Percentiles rank a stretch among this genome's conserved stretches.
phyloP scores from a whole-genome alignment of 352 stramenopile species.

The Globisporangium megalacanthum region DNA sequence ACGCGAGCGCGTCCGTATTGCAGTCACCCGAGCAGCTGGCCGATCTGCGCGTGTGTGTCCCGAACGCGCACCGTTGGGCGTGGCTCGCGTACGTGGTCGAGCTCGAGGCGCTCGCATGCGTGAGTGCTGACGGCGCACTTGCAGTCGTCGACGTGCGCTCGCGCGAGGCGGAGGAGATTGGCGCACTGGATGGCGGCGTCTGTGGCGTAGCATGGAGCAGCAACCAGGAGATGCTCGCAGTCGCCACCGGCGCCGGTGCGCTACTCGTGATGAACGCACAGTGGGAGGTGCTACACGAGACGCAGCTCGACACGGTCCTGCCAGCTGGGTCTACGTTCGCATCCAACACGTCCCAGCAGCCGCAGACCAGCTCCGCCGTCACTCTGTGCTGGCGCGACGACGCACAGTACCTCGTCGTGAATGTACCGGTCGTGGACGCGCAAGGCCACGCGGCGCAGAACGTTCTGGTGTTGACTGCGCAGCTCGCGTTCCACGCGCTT shows the following conservation, averaged over 20 bases:
- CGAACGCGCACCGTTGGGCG: conserved; percentile 22
- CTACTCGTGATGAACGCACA: conserved; percentile 74
- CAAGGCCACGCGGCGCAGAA: conserved; percentile 22
- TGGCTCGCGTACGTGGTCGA: conserved; percentile 67
- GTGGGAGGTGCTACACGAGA: conserved; percentile 76
- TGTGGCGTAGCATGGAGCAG: conserved; percentile 56
- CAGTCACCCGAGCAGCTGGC: conserved; percentile 23
- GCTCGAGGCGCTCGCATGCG: conserved; percentile 53
- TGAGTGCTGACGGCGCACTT: conserved; percentile 37
- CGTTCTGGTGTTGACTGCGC: conserved; percentile 49
- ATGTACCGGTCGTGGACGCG: conserved; percentile 24
- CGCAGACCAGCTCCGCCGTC: conserved; percentile 4
- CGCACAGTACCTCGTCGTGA: conserved; percentile 56
- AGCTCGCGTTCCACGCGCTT: conserved; percentile 52
- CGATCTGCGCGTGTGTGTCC: conserved; percentile 24
- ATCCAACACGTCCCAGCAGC: neutral
- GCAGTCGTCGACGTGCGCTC: conserved; percentile 46
- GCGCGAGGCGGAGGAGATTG: conserved; percentile 54
- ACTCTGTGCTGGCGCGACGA: conserved; percentile 71
- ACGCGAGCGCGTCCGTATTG: neutral
- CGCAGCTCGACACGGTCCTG: conserved; percentile 31
- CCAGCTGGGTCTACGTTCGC: conserved; percentile 14
- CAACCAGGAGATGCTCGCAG: conserved; percentile 63
- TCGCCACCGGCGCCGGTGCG: conserved; percentile 51
- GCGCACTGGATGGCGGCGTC: conserved; percentile 55